Evolutionary conservation across 805 yeast genomes (phyloP), one percentile per base, ranked within the genome.

Genomic region (Lipomyces yamanashiensis): DNA sequence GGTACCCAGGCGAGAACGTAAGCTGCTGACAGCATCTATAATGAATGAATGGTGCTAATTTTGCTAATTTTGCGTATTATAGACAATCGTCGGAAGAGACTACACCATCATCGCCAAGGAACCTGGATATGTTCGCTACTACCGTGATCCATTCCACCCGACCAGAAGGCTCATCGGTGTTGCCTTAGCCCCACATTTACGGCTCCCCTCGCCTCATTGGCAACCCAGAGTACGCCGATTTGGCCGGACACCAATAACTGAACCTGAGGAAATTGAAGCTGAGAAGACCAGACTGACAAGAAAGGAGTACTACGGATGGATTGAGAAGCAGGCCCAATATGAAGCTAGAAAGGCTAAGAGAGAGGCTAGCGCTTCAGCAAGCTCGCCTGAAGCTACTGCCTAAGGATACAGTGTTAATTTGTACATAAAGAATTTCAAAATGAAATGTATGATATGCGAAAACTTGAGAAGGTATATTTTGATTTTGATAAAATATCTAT

Each of bases 91-190:
- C 65, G 99, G 99, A 67, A 87, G 85, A 72, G 98, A 95, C 75
- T 98, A 92, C 76, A 93, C 99, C 1, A 83, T 95, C 39, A 91
- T 81, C 75, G 97, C 99, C 2, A 72, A 81, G 41, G 98, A 95
- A 74, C 97, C 97, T 2, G 99, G 99, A 33, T 91, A 80, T 75
- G 98, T 93, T 37, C 84, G 96, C 67, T 95, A 85, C 77, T 95
- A 95, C 77, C 79, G 87, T 65, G 97, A 95, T 79, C 98, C 99
- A 5, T 95, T 95, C 82, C 98, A 95, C 74, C 98, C 98, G 49
- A 85, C 86, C 74, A 86, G 98, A 74, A 88, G 87, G 74, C 90
- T 90, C 73, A 89, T 92, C 67, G 99, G 99, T 45, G 86, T 95
- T 44, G 92, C 96, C 0, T 81, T 95, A 57, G 79, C 78, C 44